A percentile compares a stretch with the other conserved stretches of the same genome.
Conservation (phyloP, 2,329 filamentous ascomycete genomes). For the Magnaporthiopsis rhizophila region DNA sequence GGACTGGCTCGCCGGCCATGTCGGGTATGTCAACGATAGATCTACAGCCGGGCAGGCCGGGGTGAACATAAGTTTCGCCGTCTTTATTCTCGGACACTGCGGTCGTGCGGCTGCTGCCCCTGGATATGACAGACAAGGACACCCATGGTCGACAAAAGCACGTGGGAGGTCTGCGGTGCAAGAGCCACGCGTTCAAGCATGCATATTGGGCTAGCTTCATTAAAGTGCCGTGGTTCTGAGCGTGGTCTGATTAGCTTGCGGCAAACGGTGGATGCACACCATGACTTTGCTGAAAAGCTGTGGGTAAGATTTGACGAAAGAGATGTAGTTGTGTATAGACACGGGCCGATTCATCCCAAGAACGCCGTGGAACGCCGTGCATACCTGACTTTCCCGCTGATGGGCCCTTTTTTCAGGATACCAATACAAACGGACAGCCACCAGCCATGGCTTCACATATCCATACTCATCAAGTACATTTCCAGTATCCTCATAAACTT, state of each 20-base stretch:
- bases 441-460: constrained; percentile 37
- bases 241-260: no score
- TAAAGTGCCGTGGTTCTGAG: no score
- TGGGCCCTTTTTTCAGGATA: not conserved
- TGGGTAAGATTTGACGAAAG: no score
- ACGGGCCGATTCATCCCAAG: not conserved
- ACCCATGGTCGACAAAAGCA: not conserved
- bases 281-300: no score
- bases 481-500: constrained; percentile 97
- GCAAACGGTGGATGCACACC: no score
- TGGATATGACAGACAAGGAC: not conserved
- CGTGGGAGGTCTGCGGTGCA: not conserved
- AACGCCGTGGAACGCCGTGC: not conserved
- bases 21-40: not conserved
- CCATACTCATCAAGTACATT: constrained; percentile 85
- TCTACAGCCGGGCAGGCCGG: not conserved
- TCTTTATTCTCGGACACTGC: not conserved
- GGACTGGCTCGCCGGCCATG: no score
- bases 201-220: not conserved
- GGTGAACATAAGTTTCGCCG: not conserved
- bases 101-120: not conserved
- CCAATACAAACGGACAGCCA: not conserved
- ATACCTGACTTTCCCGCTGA: not conserved
- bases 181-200: not conserved
- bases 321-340: no score